phyloP scores from a whole-genome alignment of 2,329 filamentous ascomycete genomes.

The Fusarium nodosum region DNA sequence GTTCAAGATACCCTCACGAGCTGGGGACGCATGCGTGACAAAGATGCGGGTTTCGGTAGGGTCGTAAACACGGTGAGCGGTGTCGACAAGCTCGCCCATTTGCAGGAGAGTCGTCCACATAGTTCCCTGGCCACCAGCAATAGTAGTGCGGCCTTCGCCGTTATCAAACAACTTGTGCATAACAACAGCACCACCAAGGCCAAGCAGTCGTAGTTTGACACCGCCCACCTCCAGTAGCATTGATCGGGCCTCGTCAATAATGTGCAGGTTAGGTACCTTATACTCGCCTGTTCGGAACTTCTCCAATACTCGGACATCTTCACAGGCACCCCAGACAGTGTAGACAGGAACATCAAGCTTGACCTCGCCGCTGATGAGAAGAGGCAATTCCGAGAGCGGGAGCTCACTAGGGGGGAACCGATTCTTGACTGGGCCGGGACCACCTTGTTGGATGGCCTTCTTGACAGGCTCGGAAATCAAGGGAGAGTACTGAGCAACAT shows the following conservation, averaged over 20 bases:
- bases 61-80: slow-evolving; percentile 97
- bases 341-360: slow-evolving; percentile 97
- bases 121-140: slow-evolving; percentile 96
- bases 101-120: slow-evolving; percentile 99
- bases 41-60: slow-evolving; percentile 97
- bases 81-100: slow-evolving; percentile 98
- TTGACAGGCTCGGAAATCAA: slow-evolving; percentile 84
- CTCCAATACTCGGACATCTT: slow-evolving; percentile 96
- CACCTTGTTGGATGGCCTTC: slow-evolving; percentile 74
- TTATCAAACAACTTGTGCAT: slow-evolving; percentile 99
- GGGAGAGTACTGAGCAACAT: slow-evolving; percentile 98
- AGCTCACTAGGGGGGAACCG: slow-evolving; percentile 86
- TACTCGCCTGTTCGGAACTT: slow-evolving; percentile 98
- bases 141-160: slow-evolving; percentile 96
- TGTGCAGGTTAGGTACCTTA: slow-evolving; percentile 96
- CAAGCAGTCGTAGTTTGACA: slow-evolving; percentile 93
- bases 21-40: slow-evolving; percentile 95
- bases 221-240: slow-evolving; percentile 94
- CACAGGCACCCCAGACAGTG: slow-evolving; percentile 98
- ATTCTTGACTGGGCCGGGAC: slow-evolving; percentile 84
- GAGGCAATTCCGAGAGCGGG: slow-evolving; percentile 90
- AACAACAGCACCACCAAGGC: slow-evolving; percentile 94
- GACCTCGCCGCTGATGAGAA: slow-evolving; percentile 87
- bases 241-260: slow-evolving; percentile 97
- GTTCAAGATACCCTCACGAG: slow-evolving; percentile 95